Percentiles rank a stretch among this genome's conserved stretches.
Evolutionary conservation across 257 asterid species (phyloP).

Genomic region (Echium plantagineum): DNA sequence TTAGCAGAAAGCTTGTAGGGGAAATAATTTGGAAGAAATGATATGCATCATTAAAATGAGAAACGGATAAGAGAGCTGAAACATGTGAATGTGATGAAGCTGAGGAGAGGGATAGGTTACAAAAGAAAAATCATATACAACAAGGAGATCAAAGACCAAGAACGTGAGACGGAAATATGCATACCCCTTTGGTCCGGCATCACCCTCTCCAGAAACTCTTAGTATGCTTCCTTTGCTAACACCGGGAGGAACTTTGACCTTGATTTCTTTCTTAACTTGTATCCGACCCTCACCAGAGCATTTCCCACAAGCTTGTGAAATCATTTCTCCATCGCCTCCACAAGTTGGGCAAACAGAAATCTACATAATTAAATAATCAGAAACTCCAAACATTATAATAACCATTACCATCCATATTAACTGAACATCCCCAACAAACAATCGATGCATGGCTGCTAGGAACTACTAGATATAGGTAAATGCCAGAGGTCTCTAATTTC

Average conservation of each 20-base stretch:
- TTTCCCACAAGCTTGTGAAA: slow-evolving; percentile 87
- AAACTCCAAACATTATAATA: neutral
- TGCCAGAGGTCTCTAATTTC: no score
- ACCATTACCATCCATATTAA: neutral
- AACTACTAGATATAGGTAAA: no score
- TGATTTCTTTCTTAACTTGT: slow-evolving; percentile 78
- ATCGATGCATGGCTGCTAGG: no score
- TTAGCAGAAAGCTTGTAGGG: no score
- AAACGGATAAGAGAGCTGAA: no score
- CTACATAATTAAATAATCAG: slow-evolving; percentile 22
- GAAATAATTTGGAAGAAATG: no score
- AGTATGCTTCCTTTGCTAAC: slow-evolving; percentile 96
- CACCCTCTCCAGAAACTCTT: slow-evolving; percentile 98
- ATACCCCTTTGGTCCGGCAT: slow-evolving; percentile 97
- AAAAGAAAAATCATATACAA: slow-evolving; percentile 1
- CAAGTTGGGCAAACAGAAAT: slow-evolving; percentile 95
- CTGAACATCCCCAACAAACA: neutral
- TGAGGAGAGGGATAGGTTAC: slow-evolving; percentile 2
- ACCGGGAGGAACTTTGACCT: slow-evolving; percentile 98
- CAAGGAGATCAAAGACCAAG: neutral
- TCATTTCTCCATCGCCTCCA: slow-evolving; percentile 96
- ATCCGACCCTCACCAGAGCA: slow-evolving; percentile 92
- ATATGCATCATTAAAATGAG: no score
- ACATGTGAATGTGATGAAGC: no score
- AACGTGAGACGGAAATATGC: neutral